Base-by-base conservation (phyloP, 1,284 basidiomycete species). In the Lentinus polychrous region DNA sequence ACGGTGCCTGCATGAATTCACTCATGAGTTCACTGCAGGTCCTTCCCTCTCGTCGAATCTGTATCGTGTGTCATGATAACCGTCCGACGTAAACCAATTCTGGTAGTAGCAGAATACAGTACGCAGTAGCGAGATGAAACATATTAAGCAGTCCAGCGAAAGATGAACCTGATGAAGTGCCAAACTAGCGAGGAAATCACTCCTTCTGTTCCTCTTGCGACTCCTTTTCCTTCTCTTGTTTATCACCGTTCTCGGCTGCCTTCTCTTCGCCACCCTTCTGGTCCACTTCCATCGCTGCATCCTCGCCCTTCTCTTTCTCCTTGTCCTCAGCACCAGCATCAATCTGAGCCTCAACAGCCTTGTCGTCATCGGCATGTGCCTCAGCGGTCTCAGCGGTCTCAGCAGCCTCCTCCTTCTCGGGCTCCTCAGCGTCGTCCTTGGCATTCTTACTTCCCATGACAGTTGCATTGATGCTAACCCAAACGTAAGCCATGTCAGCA, bases 371-470 rank as follows among this genome's bases (percentile, higher is more conserved):
- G 23, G 36, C 38, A 45, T 45, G 46, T 24, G 15, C 44, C 20
- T 32, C 10, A 17, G 39, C 37, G 8, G 47, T 18, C 8, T 22
- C 37, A 18, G 36, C 23, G 7, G 35, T 61, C 68, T 24, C 39
- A 66, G 68, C 41, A 35, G 68, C 39, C 54, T 68, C 17, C 61
- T 66, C 24, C 61, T 64, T 20, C 59, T 59, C 42, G 55, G 65
- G 12, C 58, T 59, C 32, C 50, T 68, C 34, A 67, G 64, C 61
- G 54, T 63, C 34, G 50, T 71, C 66, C 52, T 69, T 71, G 8
- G 73, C 71, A 38, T 71, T 71, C 65, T 88, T 89, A 65, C 85
- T 88, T 0, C 85, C 86, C 33, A 85, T 59, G 23, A 89, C 86
- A 20, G 81, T 83, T 20, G 86, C 86, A 61, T 87, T 89, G 56